phyloP scores from a whole-genome alignment of 371 early-diverging fungal genomes.

The Rhizomucor pusillus region DNA sequence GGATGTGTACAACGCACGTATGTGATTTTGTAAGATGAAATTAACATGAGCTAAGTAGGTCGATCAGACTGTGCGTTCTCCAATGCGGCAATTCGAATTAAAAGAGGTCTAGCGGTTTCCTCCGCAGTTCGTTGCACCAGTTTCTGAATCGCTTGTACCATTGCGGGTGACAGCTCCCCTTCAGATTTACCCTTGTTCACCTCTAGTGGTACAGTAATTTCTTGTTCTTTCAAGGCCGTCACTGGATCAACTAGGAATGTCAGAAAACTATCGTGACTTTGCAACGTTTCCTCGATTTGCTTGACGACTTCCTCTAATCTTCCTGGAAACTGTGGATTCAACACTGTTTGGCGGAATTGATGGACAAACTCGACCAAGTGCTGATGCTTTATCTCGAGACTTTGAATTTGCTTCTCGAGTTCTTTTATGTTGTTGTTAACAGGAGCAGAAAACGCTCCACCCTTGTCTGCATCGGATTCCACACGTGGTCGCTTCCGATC shows the following conservation, averaged over 20 bases:
- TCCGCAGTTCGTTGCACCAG: slow-evolving; percentile 6
- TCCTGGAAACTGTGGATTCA: slow-evolving; percentile 12
- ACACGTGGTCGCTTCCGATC: no score
- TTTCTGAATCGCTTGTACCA: slow-evolving; percentile 8
- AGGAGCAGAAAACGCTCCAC: no score
- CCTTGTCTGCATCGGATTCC: no score
- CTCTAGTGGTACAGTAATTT: not conserved
- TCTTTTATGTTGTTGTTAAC: no score
- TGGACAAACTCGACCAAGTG: slow-evolving; percentile 11
- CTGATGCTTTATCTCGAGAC: slow-evolving; percentile 2
- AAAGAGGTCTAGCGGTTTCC: slow-evolving; percentile 5
- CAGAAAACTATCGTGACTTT: slow-evolving; percentile 12
- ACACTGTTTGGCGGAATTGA: slow-evolving; percentile 11
- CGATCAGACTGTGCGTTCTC: slow-evolving; percentile 1
- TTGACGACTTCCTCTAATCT: slow-evolving; percentile 4
- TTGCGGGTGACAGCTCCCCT: slow-evolving; percentile 7
- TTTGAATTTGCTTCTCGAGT: no score
- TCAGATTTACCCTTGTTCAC: not conserved
- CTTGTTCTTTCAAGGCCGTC: slow-evolving; percentile 2
- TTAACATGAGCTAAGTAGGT: not conserved
- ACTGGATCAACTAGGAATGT: slow-evolving; percentile 17
- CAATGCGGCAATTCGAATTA: slow-evolving; percentile 1
- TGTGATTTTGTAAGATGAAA: not conserved
- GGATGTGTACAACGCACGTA: not conserved
- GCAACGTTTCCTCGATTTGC: slow-evolving; percentile 1